Base-by-base conservation (phyloP, 768 basidiomycete genomes). In the Pleurotus tuoliensis region DNA sequence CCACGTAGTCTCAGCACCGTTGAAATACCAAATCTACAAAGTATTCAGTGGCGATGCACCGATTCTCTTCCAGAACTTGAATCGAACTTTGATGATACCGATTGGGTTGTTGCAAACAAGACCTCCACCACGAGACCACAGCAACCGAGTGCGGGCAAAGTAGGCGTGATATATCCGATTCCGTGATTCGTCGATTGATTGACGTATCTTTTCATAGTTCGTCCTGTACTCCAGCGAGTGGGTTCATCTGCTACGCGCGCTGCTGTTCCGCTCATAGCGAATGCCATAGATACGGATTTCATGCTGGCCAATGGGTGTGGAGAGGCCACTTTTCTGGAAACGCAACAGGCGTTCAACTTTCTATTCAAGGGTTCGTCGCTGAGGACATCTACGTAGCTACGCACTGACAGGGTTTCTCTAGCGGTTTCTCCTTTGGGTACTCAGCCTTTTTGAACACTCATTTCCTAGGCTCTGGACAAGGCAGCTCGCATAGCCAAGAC, bases 41-140 rank as follows among this genome's bases (percentile, higher is more conserved):
- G 66, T 3, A 57, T 72, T 11, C 64, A 72, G 15, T 89, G 88
- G 88, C 79, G 69, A 55, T 87, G 81, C 64, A 72, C 75, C 22
- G 76, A 87, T 61, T 82, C 82, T 56, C 66, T 89, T 38, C 88
- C 88, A 0, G 88, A 89, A 70, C 69, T 85, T 7, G 63, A 66
- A 25, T 39, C 61, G 0, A 65, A 58, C n/a, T 89, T 79, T 63
- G 77, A 82, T 52, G 88, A 89, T 63, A 70, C 74, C 4, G 63
- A 64, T 12, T 90, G 86, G 87, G 72, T 75, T 6, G 56, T 72
- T 37, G 87, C 84, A 7, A 77, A 85, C 60, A 83, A 83, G 63
- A 83, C 77, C 38, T 70, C 72, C 27, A 87, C 87, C 38, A 79
- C 78, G 40, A 72, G 83, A 49, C 81, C 83, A 11, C 76, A 77